These are phyloP conservation scores for Botrytis aclada DNA, from an alignment of 2,329 filamentous ascomycete species.

Conservation along the genomic window DNA sequence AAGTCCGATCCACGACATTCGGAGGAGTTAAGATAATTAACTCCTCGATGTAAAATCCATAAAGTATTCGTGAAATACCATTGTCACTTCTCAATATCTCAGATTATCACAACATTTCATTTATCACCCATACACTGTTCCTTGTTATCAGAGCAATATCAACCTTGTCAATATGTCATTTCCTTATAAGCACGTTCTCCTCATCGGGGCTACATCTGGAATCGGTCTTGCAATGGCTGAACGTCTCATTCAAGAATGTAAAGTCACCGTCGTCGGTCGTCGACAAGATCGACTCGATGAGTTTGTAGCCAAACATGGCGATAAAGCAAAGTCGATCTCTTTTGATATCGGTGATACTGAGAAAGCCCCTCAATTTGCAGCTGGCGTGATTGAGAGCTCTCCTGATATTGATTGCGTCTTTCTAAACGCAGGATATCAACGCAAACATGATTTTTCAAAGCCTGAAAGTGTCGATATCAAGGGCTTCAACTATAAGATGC, in stretches of 20 bases:
- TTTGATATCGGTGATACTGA: slow-evolving; percentile 20
- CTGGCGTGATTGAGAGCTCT: not conserved
- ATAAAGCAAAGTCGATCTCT: not conserved
- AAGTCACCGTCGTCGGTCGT: slow-evolving; percentile 53
- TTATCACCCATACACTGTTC: not conserved
- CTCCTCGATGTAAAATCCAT: not conserved
- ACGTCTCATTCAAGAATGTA: slow-evolving; percentile 45
- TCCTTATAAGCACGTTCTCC: slow-evolving; percentile 52
- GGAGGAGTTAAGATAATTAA: not conserved
- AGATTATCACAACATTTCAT: too few species aligned
- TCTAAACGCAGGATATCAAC: slow-evolving; percentile 37
- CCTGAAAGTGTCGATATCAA: slow-evolving; percentile 23
- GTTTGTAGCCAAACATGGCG: slow-evolving; percentile 34
- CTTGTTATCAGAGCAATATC: not conserved
- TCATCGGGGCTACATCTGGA: slow-evolving; percentile 55
- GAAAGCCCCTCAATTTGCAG: slow-evolving; percentile 5
- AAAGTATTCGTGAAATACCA: not conserved
- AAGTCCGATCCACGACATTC: not conserved
- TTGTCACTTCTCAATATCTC: not conserved
- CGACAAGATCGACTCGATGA: slow-evolving; percentile 45
- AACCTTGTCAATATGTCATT: slow-evolving; percentile 45
- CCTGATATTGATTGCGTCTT: slow-evolving; percentile 36
- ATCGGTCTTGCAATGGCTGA: slow-evolving; percentile 48
- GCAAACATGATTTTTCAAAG: slow-evolving; percentile 28
- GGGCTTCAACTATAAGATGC: not conserved